Evolutionary conservation across 2,329 filamentous ascomycete genomes (phyloP), one percentile per base, ranked within the genome.

Genomic region (Neofusicoccum umdonicola): DNA sequence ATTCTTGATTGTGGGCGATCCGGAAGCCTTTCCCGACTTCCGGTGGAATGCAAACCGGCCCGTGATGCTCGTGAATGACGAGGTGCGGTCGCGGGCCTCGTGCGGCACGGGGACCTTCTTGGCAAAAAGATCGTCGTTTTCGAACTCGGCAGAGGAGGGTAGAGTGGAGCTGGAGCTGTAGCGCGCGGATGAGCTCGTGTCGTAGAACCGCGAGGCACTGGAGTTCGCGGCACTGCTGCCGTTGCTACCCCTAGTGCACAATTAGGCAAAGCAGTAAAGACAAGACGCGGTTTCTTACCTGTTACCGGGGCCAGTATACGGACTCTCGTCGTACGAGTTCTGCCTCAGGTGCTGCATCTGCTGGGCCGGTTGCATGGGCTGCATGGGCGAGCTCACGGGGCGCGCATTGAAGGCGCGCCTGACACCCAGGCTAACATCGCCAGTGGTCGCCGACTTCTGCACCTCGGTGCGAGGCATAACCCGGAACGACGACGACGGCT

Each of bases 201-300:
- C 71, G 67, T 78, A 78, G 48, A 73, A 72, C 52, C 75, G 71
- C 41, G 73, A 72, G 42, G 56, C 42, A 47, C 17, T 60, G 65
- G 71, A 74, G 66, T 76, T 73, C 50, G 75, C 76, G 45, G 73
- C 74, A 69, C 72, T 78, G 69, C 76, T 78, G n/a, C 75, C 77
- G 66, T 77, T 77, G 70, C 75, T 77, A 66, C 76, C 75, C 66
- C 75, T 77, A 71, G 44, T 48, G 62, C 64, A 61, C 63, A 22
- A 47, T 63, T n/a, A 65, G 63, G 39, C 54, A 47, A 51, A 35
- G 42, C 56, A 35, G 42, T 27, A 47, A 37, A 34, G 34, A 17
- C 42, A 37, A 47, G 5, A 19, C n/a, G 42, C 41, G n/a, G 4
- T 34, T 8, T 34, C 56, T 60, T 60, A 60, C 56, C 56, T 60